Evolutionary conservation across 331 rosid species (phyloP).

Genomic region (Malus hybrid): DNA sequence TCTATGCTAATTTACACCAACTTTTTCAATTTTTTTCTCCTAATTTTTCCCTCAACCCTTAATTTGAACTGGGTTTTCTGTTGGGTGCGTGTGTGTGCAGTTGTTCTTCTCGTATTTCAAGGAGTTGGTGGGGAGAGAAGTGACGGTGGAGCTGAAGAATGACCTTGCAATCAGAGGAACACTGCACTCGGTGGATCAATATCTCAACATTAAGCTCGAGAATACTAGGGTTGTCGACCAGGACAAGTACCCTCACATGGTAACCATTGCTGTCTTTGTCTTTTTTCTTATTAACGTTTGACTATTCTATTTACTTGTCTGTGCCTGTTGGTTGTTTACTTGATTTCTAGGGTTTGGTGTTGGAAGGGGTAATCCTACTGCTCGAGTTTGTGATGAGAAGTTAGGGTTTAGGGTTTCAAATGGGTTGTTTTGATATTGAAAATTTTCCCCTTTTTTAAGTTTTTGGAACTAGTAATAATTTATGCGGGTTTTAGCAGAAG

Average conservation of each 20-base stretch:
- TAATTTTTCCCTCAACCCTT: background rate
- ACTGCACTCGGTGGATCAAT: conserved; percentile 94
- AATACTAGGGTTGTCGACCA: conserved; percentile 96
- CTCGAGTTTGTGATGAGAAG: background rate
- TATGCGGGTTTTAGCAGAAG: background rate
- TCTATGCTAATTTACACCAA: background rate
- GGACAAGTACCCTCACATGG: conserved; percentile 98
- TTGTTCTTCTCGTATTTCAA: conserved; percentile 89
- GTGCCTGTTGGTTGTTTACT: background rate
- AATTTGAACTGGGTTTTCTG: background rate
- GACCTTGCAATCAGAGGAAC: conserved; percentile 92
- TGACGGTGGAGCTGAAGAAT: conserved; percentile 95
- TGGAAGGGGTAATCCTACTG: background rate
- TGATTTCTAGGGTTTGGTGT: conserved; percentile 4
- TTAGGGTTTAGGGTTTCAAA: background rate
- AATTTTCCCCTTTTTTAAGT: background rate
- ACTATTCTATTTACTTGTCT: background rate
- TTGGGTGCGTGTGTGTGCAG: conserved; percentile 9
- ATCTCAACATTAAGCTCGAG: conserved; percentile 94
- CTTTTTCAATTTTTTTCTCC: background rate
- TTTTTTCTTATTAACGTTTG: conserved; percentile 3
- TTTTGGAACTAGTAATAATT: background rate
- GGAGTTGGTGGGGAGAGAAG: conserved; percentile 96
- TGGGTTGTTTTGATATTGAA: background rate
- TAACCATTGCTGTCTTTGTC: conserved; percentile 2